Percentiles rank a stretch among this genome's conserved stretches.
phyloP scores from a whole-genome alignment of 257 asterid species.

The Fraxinus pennsylvanica region DNA sequence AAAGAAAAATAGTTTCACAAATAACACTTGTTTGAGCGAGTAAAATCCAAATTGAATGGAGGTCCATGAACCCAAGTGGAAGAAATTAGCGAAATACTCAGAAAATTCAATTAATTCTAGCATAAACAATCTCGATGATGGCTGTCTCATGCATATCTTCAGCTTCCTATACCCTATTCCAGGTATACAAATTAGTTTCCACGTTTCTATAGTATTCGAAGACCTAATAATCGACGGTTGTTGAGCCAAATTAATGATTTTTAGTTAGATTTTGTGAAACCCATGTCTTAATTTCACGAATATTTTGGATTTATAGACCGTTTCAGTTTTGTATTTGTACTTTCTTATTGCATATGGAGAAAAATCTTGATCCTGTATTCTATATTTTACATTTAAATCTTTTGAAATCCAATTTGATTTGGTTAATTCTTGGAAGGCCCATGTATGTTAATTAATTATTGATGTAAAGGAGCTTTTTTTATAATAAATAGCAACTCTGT shows the following conservation, averaged over 20 bases:
- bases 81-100: slow-evolving; percentile 33
- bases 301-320: not conserved
- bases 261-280: slow-evolving; percentile 1
- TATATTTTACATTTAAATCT: slow-evolving; percentile 7
- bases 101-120: slow-evolving; percentile 23
- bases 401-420: slow-evolving; percentile 7
- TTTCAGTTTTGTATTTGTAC: not conserved
- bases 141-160: slow-evolving; percentile 92
- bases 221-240: not conserved
- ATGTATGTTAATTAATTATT: not conserved
- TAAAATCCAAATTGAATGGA: slow-evolving; percentile 34
- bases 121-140: slow-evolving; percentile 80
- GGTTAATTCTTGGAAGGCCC: slow-evolving; percentile 15
- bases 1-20: not conserved
- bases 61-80: slow-evolving; percentile 34
- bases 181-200: slow-evolving; percentile 41
- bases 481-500: not conserved
- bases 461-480: slow-evolving; percentile 6
- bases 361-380: not conserved
- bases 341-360: not conserved
- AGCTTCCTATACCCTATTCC: slow-evolving; percentile 91
- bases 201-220: not conserved
- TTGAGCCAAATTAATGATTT: slow-evolving; percentile 8
- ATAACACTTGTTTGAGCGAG: not conserved
- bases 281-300: slow-evolving; percentile 5